phyloP scores from a whole-genome alignment of 371 early-diverging fungal species.

The Furculomyces boomerangus region DNA sequence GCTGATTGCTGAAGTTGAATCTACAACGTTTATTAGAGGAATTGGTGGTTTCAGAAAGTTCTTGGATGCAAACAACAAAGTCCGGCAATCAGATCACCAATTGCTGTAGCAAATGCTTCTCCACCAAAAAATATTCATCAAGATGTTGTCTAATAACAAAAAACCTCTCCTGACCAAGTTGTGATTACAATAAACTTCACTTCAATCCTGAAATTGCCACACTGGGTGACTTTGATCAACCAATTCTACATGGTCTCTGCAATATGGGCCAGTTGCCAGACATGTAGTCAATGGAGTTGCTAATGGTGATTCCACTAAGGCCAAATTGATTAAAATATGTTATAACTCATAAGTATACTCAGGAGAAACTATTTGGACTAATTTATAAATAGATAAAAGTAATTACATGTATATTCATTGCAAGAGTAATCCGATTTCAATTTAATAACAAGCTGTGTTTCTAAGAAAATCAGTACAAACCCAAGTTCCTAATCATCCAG shows the following conservation, averaged over 20 bases:
- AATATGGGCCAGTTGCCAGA: conserved; percentile 75
- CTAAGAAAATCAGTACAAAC: too few species aligned
- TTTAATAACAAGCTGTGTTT: too few species aligned
- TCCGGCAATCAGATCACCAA: conserved; percentile 43
- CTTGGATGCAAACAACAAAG: conserved; percentile 28
- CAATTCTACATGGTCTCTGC: conserved; percentile 92
- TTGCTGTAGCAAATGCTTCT: conserved; percentile 45
- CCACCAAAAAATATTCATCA: conserved; percentile 77
- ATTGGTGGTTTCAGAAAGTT: conserved; percentile 75
- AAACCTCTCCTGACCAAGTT: conserved; percentile 79
- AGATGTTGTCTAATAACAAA: conserved; percentile 51
- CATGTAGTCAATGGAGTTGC: conserved; percentile 64
- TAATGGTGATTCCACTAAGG: conserved; percentile 39
- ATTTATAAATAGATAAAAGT: conserved; percentile 88
- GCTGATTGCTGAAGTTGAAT: conserved; percentile 67
- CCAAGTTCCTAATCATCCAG: too few species aligned
- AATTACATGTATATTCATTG: too few species aligned
- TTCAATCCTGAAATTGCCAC: conserved; percentile 89
- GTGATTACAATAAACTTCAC: conserved; percentile 84
- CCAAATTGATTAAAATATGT: conserved; percentile 78
- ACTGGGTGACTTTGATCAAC: conserved; percentile 86
- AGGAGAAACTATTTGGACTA: conserved; percentile 89
- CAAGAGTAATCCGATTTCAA: too few species aligned
- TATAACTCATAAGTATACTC: conserved; percentile 87
- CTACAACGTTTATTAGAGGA: conserved; percentile 85